A percentile compares a stretch with the other conserved stretches of the same genome.
These are phyloP conservation scores for Hypocrella siamensis DNA, from an alignment of 2,329 filamentous ascomycete species.

Conservation along the genomic window DNA sequence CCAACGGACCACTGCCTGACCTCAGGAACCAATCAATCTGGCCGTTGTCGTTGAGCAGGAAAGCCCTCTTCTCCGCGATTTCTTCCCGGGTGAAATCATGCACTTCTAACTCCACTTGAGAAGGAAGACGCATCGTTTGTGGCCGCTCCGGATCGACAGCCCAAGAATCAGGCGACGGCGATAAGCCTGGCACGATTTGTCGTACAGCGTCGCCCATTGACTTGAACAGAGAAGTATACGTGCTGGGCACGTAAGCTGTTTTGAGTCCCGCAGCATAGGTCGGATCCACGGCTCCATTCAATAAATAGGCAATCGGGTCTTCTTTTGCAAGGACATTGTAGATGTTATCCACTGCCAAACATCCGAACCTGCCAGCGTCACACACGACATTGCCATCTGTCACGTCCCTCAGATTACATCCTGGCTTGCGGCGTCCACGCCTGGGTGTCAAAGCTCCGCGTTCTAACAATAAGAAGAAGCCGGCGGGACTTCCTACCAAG, in stretches of 20 bases:
- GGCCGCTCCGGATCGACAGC: conserved; percentile 19
- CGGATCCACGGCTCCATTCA: conserved; percentile 81
- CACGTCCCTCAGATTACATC: conserved; percentile 47
- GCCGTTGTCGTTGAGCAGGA: conserved; percentile 84
- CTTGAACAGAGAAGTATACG: conserved; percentile 47
- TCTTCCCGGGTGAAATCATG: conserved; percentile 91
- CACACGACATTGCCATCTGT: conserved; percentile 49
- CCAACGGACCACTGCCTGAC: conserved; percentile 71
- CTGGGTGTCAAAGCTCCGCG: conserved; percentile 57
- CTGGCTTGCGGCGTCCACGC: conserved; percentile 59
- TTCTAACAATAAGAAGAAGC: conserved; percentile 84
- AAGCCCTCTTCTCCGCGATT: conserved; percentile 76
- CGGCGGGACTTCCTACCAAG: conserved; percentile 75
- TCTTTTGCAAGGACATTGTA: conserved; percentile 74
- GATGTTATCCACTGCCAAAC: conserved; percentile 84
- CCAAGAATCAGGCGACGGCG: conserved; percentile 14
- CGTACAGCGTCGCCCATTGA: conserved; percentile 48
- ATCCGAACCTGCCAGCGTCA: conserved; percentile 70
- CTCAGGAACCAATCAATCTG: conserved; percentile 85
- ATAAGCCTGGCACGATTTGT: conserved; percentile 40
- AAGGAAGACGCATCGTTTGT: conserved; percentile 33
- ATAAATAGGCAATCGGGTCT: conserved; percentile 72
- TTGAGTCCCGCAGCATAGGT: conserved; percentile 64
- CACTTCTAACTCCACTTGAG: conserved; percentile 77
- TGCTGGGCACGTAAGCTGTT: conserved; percentile 63